Percentiles rank a stretch among this genome's conserved stretches.
These are phyloP conservation scores for Fusarium circinatum DNA, from an alignment of 2,329 filamentous ascomycete genomes.

Conservation along the genomic window DNA sequence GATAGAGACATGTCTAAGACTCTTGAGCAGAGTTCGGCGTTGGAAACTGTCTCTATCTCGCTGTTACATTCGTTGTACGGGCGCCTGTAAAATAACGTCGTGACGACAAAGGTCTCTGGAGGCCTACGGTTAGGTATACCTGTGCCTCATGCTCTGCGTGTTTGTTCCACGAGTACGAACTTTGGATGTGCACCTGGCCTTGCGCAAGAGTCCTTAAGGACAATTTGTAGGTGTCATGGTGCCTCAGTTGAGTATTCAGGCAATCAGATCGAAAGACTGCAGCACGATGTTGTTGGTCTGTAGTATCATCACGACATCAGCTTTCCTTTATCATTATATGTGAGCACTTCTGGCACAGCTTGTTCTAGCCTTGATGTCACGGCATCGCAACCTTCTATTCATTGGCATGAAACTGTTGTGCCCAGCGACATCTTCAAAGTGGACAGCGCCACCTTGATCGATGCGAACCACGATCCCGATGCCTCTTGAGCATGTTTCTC, in stretches of 20 bases:
- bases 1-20: slow-evolving; percentile 33
- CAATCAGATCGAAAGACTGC: slow-evolving; percentile 1
- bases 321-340: neutral
- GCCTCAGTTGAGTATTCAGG: neutral
- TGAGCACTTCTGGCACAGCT: neutral
- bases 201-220: neutral
- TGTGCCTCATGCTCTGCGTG: slow-evolving; percentile 18
- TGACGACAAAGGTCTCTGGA: slow-evolving; percentile 21
- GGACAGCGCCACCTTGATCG: slow-evolving; percentile 9
- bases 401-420: slow-evolving; percentile 3
- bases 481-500: slow-evolving; percentile 24
- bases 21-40: slow-evolving; percentile 5
- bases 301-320: neutral
- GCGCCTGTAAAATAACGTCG: slow-evolving; percentile 9
- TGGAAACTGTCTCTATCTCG: neutral
- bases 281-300: neutral
- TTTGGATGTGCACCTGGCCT: slow-evolving; percentile 19
- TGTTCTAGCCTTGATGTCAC: slow-evolving; percentile 1
- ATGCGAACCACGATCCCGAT: slow-evolving; percentile 14
- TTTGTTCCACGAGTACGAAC: slow-evolving; percentile 34
- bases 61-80: slow-evolving; percentile 13
- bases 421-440: slow-evolving; percentile 17
- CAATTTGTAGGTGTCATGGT: neutral
- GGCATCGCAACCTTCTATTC: neutral
- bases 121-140: slow-evolving; percentile 27